These are phyloP conservation scores for Amanita fuliginea DNA, from an alignment of 768 basidiomycete genomes.

Conservation along the genomic window DNA sequence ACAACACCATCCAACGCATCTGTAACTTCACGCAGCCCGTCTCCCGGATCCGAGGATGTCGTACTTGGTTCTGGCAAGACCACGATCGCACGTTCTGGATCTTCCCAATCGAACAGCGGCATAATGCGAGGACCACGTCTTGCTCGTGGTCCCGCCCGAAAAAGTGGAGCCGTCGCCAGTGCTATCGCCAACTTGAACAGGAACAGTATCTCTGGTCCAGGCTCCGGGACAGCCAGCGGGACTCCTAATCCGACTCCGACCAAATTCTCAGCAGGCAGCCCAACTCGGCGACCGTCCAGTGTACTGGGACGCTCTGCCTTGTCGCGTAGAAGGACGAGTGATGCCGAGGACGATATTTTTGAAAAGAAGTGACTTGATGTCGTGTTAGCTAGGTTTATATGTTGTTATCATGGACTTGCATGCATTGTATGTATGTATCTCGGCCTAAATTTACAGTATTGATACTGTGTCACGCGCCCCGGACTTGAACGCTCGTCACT, in stretches of 20 bases:
- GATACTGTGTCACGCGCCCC: no score
- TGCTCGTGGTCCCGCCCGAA: slow-evolving; percentile 30
- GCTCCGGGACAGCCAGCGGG: slow-evolving; percentile 18
- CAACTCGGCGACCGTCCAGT: slow-evolving; percentile 31
- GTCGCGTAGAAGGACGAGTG: slow-evolving; percentile 72
- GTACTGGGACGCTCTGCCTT: slow-evolving; percentile 40
- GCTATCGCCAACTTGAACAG: slow-evolving; percentile 50
- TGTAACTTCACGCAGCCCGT: slow-evolving; percentile 30
- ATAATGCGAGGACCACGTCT: slow-evolving; percentile 37
- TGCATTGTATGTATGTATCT: no score
- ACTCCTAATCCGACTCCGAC: slow-evolving; percentile 29
- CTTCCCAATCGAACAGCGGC: slow-evolving; percentile 21
- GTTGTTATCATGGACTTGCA: neutral
- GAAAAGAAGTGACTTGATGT: slow-evolving; percentile 20
- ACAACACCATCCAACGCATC: slow-evolving; percentile 3
- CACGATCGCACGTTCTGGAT: slow-evolving; percentile 37
- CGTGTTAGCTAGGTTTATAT: neutral
- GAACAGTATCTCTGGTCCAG: slow-evolving; percentile 27
- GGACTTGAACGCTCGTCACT: no score
- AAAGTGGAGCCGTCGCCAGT: slow-evolving; percentile 36
- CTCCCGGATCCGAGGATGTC: slow-evolving; percentile 31
- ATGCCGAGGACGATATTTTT: slow-evolving; percentile 69
- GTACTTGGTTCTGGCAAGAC: slow-evolving; percentile 25
- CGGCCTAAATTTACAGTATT: no score
- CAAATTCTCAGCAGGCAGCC: slow-evolving; percentile 28